These are phyloP conservation scores for Teratosphaeria nubilosa DNA, from an alignment of 2,329 filamentous ascomycete species.

Conservation along the genomic window DNA sequence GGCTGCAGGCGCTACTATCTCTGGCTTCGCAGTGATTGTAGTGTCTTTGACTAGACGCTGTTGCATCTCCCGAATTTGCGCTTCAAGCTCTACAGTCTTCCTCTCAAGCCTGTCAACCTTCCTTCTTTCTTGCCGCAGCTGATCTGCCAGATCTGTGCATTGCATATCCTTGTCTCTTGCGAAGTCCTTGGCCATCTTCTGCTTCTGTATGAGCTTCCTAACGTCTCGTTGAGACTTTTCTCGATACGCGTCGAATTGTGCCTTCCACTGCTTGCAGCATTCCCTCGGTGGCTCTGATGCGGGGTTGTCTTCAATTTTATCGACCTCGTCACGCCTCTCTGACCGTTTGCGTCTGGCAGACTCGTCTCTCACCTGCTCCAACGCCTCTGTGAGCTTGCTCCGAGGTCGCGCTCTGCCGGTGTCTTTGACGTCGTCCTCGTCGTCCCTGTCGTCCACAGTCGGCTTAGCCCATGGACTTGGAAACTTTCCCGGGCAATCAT, in stretches of 20 bases:
- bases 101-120: conserved; percentile 56
- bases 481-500: conserved; percentile 37
- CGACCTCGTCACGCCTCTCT: conserved; percentile 29
- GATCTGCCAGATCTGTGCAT: conserved; percentile 53
- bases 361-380: conserved; percentile 36
- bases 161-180: conserved; percentile 68
- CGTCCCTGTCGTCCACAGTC: conserved; percentile 15
- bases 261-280: conserved; percentile 72
- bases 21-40: conserved; percentile 3
- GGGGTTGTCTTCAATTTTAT: conserved; percentile 57
- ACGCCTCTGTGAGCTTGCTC: conserved; percentile 34
- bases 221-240: conserved; percentile 62
- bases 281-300: conserved; percentile 64
- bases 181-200: conserved; percentile 68
- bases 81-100: conserved; percentile 50
- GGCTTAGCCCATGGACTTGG: conserved; percentile 39
- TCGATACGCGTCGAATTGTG: conserved; percentile 64
- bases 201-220: conserved; percentile 68
- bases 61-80: conserved; percentile 42
- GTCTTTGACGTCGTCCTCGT: conserved; percentile 22
- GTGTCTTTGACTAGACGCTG: conserved; percentile 11
- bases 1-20: conserved; percentile 1
- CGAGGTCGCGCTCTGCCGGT: conserved; percentile 19
- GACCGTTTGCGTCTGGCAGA: conserved; percentile 18
- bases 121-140: conserved; percentile 57